Base-by-base conservation (phyloP, 345 rosid species). In the Jatropha curcas region DNA sequence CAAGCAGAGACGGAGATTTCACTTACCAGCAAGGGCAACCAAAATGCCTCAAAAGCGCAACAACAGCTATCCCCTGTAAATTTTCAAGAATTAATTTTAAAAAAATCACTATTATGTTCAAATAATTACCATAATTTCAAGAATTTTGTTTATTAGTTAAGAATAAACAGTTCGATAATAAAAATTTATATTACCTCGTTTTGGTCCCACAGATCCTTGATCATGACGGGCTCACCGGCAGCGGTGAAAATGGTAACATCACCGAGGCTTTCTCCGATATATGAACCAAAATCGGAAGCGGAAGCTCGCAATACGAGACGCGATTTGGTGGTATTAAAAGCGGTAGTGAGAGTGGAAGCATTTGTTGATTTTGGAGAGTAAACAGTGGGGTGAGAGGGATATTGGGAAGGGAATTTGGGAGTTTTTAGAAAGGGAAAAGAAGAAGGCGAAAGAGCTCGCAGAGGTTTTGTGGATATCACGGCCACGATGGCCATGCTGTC, bases 121-220 rank as follows among this genome's bases (percentile, higher is more conserved):
- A 22, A 19, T 10, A 19, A 60, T 14, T 48, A 14, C 20, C 3
- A 48, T 4, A 7, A 48, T 17, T 48, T 48, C n/a, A 3, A 48
- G 17, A 17, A 48, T 17, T 48, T 41, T 1, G 11, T 41, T 8
- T 7, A 41, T 9, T 41, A n/a, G n/a, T 41, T 0, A 41, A 41
- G 45, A 41, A 41, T n/a, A n/a, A n/a, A n/a, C n/a, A n/a, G n/a
- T n/a, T n/a, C n/a, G n/a, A n/a, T n/a, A 41, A 41, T 41, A 41
- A 41, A 41, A 13, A 41, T 10, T 41, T 10, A 41, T 41, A 41
- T 52, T 53, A 92, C 97, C 86, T 87, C 90, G 6, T 80, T 88
- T 71, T 90, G 98, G 85, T 90, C 96, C 98, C 88, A 94, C 20
- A 92, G 92, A 64, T 89, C 92, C 79, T 82, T 90, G 74, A 94